Base-by-base conservation (phyloP, 2,329 filamentous ascomycete species). In the Neoascochyta sp. region DNA sequence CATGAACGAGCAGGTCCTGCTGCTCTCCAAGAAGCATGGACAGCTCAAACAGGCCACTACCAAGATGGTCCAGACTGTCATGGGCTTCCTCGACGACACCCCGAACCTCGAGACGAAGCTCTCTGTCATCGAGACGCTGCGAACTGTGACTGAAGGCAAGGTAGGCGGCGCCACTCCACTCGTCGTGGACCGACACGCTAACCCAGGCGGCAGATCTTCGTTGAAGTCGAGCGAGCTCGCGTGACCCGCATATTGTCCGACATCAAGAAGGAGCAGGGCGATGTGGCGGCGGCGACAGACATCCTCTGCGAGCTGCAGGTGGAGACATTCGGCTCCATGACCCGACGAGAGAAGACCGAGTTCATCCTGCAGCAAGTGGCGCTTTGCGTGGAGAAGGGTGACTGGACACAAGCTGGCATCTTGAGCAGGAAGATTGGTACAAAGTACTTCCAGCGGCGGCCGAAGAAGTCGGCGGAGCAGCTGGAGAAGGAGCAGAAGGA, bases 31-130 rank as follows among this genome's bases (percentile, higher is more conserved):
- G 81, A 98, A 98, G 74, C 92, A 98, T 84, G 86, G 89, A 54
- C 92, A 98, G 73, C 88, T 98, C 61, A 98, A 98, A 69, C 92
- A 96, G 69, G 92, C 92, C 58, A 92, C 89, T 57, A 96, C 92
- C 54, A 92, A 90, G 73, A 98, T 98, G 92, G 89, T 98, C 39
- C 92, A 98, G 73, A 83, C 82, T 26, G 88, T 95, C 42, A 95
- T 98, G 81, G 75, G 73, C 38, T 95, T 96, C 66, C 69, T 98
- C 56, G 84, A 94, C 58, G 79, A 84, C 25, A 88, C 88, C 13
- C 88, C 92, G 18, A 83, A 79, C 55, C 59, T 86, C 39, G 88
- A 95, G 50, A 88, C 80, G 19, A 98, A 96, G 71, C 73, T 98
- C 34, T 83, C 86, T 13, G 80, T 95, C 37, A 98, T 98, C 56